Base-by-base conservation (phyloP, 805 yeast species). In the Starmerella sp. region DNA sequence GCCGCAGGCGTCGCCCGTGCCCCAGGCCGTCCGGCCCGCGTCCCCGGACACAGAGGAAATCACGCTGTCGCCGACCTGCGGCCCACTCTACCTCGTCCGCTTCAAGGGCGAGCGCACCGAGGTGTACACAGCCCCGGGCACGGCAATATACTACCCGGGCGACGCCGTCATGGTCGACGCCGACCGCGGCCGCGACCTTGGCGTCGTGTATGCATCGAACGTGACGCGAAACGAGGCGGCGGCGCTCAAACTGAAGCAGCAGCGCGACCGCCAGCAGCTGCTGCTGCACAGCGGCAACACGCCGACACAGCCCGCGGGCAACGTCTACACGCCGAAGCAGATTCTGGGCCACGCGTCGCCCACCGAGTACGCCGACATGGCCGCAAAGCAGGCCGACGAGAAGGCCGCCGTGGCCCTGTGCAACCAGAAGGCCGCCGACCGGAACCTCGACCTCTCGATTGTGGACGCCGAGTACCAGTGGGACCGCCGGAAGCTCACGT, bases 381-480 rank as follows among this genome's bases (percentile, higher is more conserved):
- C 76, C 49, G 71, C 73, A 56, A 86, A 86, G 66, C 69, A 72
- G 55, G 75, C 76, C 50, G 93, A 85, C 65, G 95, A 86, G 69
- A 81, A 79, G 52, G 79, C 79, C 64, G 84, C 93, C 2, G 75
- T 80, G 56, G 71, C 76, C 42, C 74, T 82, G 47, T 83, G 91
- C 67, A 78, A 81, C 63, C 77, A 81, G 41, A 74, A 77, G 57
- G 77, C 77, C 31, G 74, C 73, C 57, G 76, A 75, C 52, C 67
- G 73, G 14, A 71, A 72, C 9, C 69, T 79, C 51, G 70, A 70
- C 45, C 79, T 86, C 90, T 73, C 69, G 54, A 77, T 86, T 52
- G 75, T 82, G 42, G 93, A 85, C 63, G 85, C 89, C 1, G 95
- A 86, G 69, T 86, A 84, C 69, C 95, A 86, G 69, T 86, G 86